A percentile compares a stretch with the other conserved stretches of the same genome.
Evolutionary conservation across 495 filamentous ascomycete genomes (phyloP).

Genomic region (Penicillium maclennaniae): DNA sequence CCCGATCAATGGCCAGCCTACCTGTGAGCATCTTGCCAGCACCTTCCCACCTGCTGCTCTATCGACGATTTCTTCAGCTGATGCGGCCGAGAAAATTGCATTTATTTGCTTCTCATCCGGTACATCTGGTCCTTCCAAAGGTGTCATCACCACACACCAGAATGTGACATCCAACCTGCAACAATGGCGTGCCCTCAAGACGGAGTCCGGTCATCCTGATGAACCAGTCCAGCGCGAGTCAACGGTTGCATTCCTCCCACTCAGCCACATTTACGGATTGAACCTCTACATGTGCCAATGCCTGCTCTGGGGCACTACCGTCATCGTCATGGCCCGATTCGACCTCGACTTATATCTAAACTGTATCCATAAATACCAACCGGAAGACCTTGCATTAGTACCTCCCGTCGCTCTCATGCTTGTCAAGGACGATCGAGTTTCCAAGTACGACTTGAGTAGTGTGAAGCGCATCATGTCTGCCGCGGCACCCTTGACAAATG

Average conservation of each 20-base stretch:
- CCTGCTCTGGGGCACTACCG: slow-evolving; percentile 19
- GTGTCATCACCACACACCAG: slow-evolving; percentile 64
- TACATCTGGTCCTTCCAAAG: slow-evolving; percentile 24
- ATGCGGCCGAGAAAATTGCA: slow-evolving; percentile 9
- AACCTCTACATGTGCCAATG: slow-evolving; percentile 22
- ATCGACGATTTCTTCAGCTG: slow-evolving; percentile 2
- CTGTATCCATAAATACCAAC: slow-evolving; percentile 20
- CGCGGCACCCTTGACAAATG: slow-evolving; percentile 72
- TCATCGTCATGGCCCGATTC: slow-evolving; percentile 71
- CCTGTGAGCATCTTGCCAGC: slow-evolving; percentile 19
- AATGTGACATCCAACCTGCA: slow-evolving; percentile 69
- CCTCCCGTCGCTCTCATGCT: slow-evolving; percentile 75
- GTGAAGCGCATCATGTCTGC: slow-evolving; percentile 73
- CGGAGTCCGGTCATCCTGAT: slow-evolving; percentile 8
- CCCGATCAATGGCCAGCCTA: slow-evolving; percentile 12
- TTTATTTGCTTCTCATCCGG: slow-evolving; percentile 24
- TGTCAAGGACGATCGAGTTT: slow-evolving; percentile 61
- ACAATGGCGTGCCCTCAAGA: slow-evolving; percentile 19
- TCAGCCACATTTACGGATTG: slow-evolving; percentile 81
- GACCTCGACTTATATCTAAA: slow-evolving; percentile 50
- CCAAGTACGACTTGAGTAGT: slow-evolving; percentile 66
- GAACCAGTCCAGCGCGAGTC: slow-evolving; percentile 47
- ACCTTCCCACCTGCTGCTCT: slow-evolving; percentile 12
- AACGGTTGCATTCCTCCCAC: slow-evolving; percentile 72
- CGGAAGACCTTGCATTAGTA: slow-evolving; percentile 37